Conservation (phyloP, 345 rosid genomes). For the Citrus sinensis region DVS_A1.0 CM039168.1:75501-76000, state of each 20-base stretch:
- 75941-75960: too few species aligned
- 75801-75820: neutral
- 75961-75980: too few species aligned
- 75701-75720: neutral
- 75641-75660: neutral
- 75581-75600: neutral
- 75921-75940: too few species aligned
- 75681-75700: neutral
- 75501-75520: constrained; percentile 58
- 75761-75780: neutral
- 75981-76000: too few species aligned
- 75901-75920: too few species aligned
- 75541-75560: neutral
- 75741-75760: neutral
- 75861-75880: too few species aligned
- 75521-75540: constrained; percentile 38
- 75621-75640: neutral
- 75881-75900: too few species aligned
- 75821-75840: neutral
- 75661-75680: constrained; percentile 4
- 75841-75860: too few species aligned
- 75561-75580: neutral
- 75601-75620: neutral
- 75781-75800: neutral
- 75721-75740: neutral